Base-by-base conservation (phyloP, 495 filamentous ascomycete genomes). In the Evernia prunastri region DNA sequence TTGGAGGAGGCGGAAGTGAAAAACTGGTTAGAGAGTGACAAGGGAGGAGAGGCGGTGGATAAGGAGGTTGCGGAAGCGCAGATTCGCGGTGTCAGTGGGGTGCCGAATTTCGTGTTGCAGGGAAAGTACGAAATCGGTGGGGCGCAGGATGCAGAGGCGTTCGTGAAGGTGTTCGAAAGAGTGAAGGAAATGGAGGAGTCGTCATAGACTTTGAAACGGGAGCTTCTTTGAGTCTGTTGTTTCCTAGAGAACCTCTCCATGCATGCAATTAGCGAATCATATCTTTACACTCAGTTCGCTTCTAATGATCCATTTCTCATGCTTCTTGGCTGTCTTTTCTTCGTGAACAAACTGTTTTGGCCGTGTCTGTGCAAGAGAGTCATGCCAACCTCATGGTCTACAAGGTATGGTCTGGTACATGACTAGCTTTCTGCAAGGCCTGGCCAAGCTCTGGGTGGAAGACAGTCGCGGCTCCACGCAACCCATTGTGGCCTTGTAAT, bases 231-330 rank as follows among this genome's bases (percentile, higher is more conserved):
- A 27, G 20, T 12, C 11, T 15, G 23, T 45, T 23, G 42, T n/a
- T 7, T 29, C 36, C 25, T 4, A 25, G 9, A 18, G 29, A 10
- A 20, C 8, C 39, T 40, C 2, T 36, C 3, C 3, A 43, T 43
- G 20, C 13, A 9, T 12, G 20, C 13, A 9, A 13, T 17, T 35
- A 61, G 13, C 23, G 10, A 39, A 59, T 74, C 63, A 88, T 63
- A 79, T 77, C 68, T 71, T 82, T 25, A 96, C 86, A 68, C 91
- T 91, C 61, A 96, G 74, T 79, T 96, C 93, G 59, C 87, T 96
- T 61, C 93, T 78, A 59, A 97, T 80, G 59, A 97, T 87, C 92
- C 92, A 97, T 72, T 96, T 97, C 73, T 96, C 91, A 18, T 92
- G 93, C 49, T 81, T 78, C 0, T 72, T 82, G 0, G 96, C 92